Conservation (phyloP, 2,329 filamentous ascomycete genomes). For the Colletotrichum limetticola region DNA sequence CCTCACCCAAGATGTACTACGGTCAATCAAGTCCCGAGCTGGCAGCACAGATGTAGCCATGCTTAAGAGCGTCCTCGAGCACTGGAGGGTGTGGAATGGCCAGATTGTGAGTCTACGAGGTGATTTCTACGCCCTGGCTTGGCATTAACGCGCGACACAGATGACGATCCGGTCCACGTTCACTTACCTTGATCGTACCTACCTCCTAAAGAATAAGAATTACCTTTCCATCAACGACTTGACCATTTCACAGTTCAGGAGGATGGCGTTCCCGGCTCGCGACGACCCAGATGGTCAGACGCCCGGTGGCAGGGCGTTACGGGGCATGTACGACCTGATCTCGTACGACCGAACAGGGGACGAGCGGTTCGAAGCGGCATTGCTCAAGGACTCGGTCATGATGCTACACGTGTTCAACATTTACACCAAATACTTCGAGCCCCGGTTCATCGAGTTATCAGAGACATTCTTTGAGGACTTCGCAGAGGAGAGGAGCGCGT, state of each 20-base stretch:
- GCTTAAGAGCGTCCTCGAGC: conserved; percentile 63
- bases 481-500: conserved; percentile 72
- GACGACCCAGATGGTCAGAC: conserved; percentile 34
- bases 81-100: conserved; percentile 83
- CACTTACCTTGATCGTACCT: conserved; percentile 93
- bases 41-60: conserved; percentile 69
- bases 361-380: conserved; percentile 65
- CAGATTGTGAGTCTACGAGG: conserved; percentile 70
- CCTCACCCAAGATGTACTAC: conserved; percentile 70
- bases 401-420: conserved; percentile 89
- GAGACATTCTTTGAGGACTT: conserved; percentile 75
- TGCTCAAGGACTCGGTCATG: conserved; percentile 80
- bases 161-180: conserved; percentile 87
- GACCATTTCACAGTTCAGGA: conserved; percentile 80
- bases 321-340: conserved; percentile 81
- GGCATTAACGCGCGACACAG: conserved; percentile 56
- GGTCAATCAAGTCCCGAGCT: conserved; percentile 60
- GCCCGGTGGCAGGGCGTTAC: conserved; percentile 52
- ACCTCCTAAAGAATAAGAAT: conserved; percentile 79
- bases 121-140: conserved; percentile 25
- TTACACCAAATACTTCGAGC: conserved; percentile 85
- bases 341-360: conserved; percentile 73
- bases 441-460: conserved; percentile 75
- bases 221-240: conserved; percentile 82
- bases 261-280: conserved; percentile 57